A percentile compares a stretch with the other conserved stretches of the same genome.
These are phyloP conservation scores for Nannizzia gypsea DNA, from an alignment of 2,329 filamentous ascomycete genomes.

Conservation along the genomic window DNA sequence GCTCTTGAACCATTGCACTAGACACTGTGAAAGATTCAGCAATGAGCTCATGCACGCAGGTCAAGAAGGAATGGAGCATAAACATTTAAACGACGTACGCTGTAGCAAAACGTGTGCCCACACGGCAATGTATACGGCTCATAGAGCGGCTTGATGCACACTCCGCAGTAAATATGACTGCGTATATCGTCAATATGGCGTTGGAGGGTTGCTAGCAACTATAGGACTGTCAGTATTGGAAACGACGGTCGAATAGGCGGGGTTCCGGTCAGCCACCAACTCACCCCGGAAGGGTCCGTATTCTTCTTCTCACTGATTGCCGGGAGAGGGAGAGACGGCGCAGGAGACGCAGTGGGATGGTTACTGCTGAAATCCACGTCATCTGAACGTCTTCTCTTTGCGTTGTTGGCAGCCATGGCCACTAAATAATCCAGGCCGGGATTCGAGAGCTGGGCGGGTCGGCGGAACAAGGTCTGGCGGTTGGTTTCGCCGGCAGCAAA, in stretches of 20 bases:
- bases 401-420: not conserved
- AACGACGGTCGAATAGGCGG: not conserved
- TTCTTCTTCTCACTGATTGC: not conserved
- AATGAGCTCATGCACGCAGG: not conserved
- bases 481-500: not conserved
- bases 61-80: too few relatives aligned
- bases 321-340: not conserved
- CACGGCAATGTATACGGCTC: constrained; percentile 58
- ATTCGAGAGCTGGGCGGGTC: not conserved
- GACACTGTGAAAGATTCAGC: constrained; percentile 34
- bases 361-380: constrained; percentile 1
- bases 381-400: constrained; percentile 1
- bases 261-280: not conserved
- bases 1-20: constrained; percentile 44
- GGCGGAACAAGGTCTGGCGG: not conserved
- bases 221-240: not conserved
- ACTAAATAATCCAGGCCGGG: not conserved
- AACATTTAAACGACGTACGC: constrained; percentile 34
- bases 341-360: not conserved
- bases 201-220: constrained; percentile 35
- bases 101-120: constrained; percentile 63
- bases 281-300: not conserved
- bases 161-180: constrained; percentile 52
- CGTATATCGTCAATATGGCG: constrained; percentile 51
- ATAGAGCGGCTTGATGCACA: constrained; percentile 57